Conservation (phyloP, 345 rosid species). For the Durio zibethinus region DNA sequence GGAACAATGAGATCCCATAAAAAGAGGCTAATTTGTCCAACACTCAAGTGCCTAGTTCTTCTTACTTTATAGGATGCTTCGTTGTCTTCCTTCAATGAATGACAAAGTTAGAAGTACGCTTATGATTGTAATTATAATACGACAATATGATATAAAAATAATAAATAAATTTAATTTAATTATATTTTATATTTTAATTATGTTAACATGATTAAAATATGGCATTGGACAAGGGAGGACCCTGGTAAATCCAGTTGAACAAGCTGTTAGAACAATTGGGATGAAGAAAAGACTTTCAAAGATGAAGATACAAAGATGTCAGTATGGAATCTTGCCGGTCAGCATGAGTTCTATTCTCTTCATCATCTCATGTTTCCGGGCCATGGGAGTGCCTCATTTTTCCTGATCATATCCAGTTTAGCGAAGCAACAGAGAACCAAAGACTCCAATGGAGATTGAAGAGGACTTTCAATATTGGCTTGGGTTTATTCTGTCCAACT, state of each 20-base stretch:
- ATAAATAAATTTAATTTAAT: no score
- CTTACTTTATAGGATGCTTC: slow-evolving; percentile 32
- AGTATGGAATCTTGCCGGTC: slow-evolving; percentile 88
- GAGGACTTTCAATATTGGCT: slow-evolving; percentile 94
- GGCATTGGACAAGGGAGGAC: slow-evolving; percentile 76
- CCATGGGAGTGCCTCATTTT: slow-evolving; percentile 72
- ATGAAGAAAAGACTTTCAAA: slow-evolving; percentile 74
- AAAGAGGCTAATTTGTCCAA: slow-evolving; percentile 8
- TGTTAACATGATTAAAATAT: no score
- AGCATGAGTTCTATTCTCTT: slow-evolving; percentile 79
- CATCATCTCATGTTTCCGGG: slow-evolving; percentile 97
- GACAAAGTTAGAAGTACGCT: neutral
- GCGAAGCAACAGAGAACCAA: slow-evolving; percentile 77
- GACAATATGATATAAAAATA: no score
- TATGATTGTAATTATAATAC: no score
- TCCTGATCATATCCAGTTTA: slow-evolving; percentile 77
- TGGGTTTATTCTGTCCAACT: slow-evolving; percentile 81
- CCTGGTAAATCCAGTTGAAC: slow-evolving; percentile 79
- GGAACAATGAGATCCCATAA: neutral
- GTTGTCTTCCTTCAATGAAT: slow-evolving; percentile 3
- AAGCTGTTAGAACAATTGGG: slow-evolving; percentile 74
- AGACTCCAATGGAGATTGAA: slow-evolving; percentile 70
- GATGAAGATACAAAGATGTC: slow-evolving; percentile 85
- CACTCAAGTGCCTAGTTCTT: neutral
- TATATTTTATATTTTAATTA: no score